These are phyloP conservation scores for Lathyrus tuberosus DNA, from an alignment of 306 rosid genomes.

Conservation along the genomic window DNA sequence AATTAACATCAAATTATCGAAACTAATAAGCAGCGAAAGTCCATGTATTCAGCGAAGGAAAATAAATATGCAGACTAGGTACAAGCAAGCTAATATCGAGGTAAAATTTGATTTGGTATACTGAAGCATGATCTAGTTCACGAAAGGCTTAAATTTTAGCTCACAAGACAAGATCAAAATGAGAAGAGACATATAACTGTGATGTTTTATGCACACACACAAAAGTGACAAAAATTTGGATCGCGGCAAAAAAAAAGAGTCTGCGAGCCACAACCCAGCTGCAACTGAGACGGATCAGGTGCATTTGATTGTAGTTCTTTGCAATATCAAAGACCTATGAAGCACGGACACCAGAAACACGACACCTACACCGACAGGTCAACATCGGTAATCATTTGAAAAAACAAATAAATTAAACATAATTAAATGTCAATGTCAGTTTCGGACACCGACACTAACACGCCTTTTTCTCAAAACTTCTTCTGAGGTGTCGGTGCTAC, in stretches of 20 bases:
- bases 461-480: too few relatives aligned
- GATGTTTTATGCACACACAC: too few relatives aligned
- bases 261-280: neutral
- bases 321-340: neutral
- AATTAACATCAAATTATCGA: constrained; percentile 38
- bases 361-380: too few relatives aligned
- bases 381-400: too few relatives aligned
- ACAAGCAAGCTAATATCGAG: neutral
- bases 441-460: too few relatives aligned
- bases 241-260: neutral
- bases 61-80: neutral
- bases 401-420: too few relatives aligned
- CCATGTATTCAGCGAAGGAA: neutral
- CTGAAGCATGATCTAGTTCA: neutral
- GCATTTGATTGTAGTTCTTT: neutral
- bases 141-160: neutral
- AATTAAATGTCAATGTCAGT: too few relatives aligned
- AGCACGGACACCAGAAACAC: too few relatives aligned
- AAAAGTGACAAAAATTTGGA: neutral
- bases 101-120: neutral
- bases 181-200: constrained; percentile 5
- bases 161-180: constrained; percentile 17
- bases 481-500: neutral
- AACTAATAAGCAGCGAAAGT: constrained; percentile 31
- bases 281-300: neutral